These are phyloP conservation scores for Penicillium atrosanguineum DNA, from an alignment of 495 filamentous ascomycete genomes.

Conservation along the genomic window DNA sequence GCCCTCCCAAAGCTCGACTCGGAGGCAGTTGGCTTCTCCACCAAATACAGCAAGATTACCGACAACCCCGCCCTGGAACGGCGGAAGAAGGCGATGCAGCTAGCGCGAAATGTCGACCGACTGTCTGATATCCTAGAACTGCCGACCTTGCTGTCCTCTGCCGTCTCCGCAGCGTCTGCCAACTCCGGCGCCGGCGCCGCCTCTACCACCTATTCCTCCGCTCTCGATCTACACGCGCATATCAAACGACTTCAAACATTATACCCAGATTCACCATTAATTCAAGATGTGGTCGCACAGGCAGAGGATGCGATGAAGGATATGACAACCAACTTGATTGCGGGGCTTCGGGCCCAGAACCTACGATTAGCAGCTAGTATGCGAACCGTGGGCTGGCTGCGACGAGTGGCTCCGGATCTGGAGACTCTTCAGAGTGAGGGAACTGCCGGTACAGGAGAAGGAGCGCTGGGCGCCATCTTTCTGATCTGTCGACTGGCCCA, in stretches of 20 bases:
- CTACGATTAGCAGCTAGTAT: conserved; percentile 90
- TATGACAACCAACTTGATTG: conserved; percentile 83
- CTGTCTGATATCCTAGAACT: conserved; percentile 90
- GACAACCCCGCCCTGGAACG: conserved; percentile 73
- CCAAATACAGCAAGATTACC: conserved; percentile 71
- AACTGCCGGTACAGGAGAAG: conserved; percentile 45
- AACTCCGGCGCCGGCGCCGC: conserved; percentile 44
- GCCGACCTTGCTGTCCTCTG: conserved; percentile 76
- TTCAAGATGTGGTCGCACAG: conserved; percentile 69
- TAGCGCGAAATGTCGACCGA: conserved; percentile 84
- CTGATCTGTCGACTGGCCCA: conserved; percentile 82
- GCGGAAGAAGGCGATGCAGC: conserved; percentile 78
- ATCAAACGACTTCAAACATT: conserved; percentile 82
- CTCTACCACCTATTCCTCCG: conserved; percentile 82
- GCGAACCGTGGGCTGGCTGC: conserved; percentile 87
- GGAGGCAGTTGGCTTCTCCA: conserved; percentile 74
- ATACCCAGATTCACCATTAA: conserved; percentile 74
- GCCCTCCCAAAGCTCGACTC: conserved; percentile 77
- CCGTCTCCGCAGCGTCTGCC: conserved; percentile 61
- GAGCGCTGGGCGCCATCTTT: conserved; percentile 79
- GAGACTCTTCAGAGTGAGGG: conserved; percentile 48
- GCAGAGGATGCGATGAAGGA: conserved; percentile 86
- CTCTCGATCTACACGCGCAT: conserved; percentile 89
- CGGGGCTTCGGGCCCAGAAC: conserved; percentile 68
- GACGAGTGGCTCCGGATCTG: conserved; percentile 80